phyloP scores from a whole-genome alignment of 768 basidiomycete genomes.

The Xerocomellus amylosporus region DNA sequence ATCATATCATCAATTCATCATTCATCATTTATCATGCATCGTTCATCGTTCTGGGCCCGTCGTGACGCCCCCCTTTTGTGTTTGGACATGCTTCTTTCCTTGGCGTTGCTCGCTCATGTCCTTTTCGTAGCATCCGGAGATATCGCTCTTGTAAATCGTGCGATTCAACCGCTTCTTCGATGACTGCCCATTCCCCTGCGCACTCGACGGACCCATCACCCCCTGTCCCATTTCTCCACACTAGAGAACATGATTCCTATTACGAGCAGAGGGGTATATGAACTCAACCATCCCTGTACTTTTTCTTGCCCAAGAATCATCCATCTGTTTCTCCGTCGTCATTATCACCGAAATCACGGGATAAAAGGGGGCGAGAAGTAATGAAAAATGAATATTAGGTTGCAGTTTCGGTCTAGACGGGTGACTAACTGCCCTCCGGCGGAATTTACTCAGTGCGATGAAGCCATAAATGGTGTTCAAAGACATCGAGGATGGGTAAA shows the following conservation, averaged over 20 bases:
- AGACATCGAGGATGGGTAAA: slow-evolving; percentile 26
- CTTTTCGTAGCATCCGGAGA: slow-evolving; percentile 41
- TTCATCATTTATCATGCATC: too few species aligned
- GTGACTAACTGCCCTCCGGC: slow-evolving; percentile 21
- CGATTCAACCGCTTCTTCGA: background rate
- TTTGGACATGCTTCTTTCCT: background rate
- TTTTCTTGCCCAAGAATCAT: slow-evolving; percentile 20
- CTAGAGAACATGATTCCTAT: slow-evolving; percentile 17
- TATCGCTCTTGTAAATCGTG: slow-evolving; percentile 35
- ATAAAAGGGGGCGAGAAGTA: slow-evolving; percentile 2
- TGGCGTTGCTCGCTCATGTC: background rate
- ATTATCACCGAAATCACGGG: slow-evolving; percentile 8
- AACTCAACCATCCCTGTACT: slow-evolving; percentile 19
- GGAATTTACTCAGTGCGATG: slow-evolving; percentile 28
- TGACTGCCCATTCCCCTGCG: background rate
- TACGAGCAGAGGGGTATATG: slow-evolving; percentile 20
- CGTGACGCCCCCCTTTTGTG: background rate
- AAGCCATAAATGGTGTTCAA: slow-evolving; percentile 17
- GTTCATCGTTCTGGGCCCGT: background rate
- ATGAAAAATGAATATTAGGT: slow-evolving; percentile 21
- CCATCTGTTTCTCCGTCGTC: slow-evolving; percentile 6
- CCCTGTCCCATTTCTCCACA: slow-evolving; percentile 17
- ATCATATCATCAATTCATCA: too few species aligned
- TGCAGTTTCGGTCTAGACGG: slow-evolving; percentile 26
- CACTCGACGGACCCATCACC: slow-evolving; percentile 4